Base-by-base conservation (phyloP, 2,329 filamentous ascomycete genomes). In the Colletotrichum truncatum region DNA sequence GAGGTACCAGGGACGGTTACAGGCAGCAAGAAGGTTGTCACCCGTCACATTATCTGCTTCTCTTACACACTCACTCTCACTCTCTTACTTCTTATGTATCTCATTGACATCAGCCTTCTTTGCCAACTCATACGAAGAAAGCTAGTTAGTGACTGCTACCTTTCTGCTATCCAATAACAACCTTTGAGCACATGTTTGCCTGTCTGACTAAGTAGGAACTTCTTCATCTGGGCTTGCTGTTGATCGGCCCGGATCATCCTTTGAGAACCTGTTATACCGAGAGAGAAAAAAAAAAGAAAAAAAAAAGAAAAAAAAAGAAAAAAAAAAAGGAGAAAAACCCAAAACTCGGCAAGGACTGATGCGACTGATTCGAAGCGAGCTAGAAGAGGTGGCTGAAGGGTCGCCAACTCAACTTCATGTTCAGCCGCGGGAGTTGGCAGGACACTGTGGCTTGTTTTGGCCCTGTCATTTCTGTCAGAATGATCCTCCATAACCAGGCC, bases 371-470 rank as follows among this genome's bases (percentile, higher is more conserved):
- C 32, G 41, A 62, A 45, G 14, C 28, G 16, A 25, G 62, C 56
- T 55, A 55, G 57, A 49, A 62, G 34, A 39, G 7, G 32, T 56
- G 41, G 59, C 41, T 41, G 32, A 18, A 16, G 23, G 21, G 14
- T 26, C 12, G 39, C 62, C 55, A 51, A 55, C 25, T 43, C 4
- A 23, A 34, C 23, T 54, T n/a, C 26, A 16, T 41, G 54, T 16
- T 36, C 38, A 45, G 23, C 28, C 32, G 32, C 46, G 45, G 30
- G n/a, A 30, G 45, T 6, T 55, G 39, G 30, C 30, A 61, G 60
- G 54, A 46, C 45, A 14, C 21, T 48, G 62, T 61, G 39, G 62
- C 55, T 64, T 64, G 38, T 4, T 53, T 61, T 43, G 49, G 39
- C 46, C 46, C 39, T 57, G 54, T 57, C 54, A 57, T 45, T 58